Percentiles rank a stretch among this genome's conserved stretches.
These are phyloP conservation scores for Apiotrichum montevideense DNA, from an alignment of 1,284 basidiomycete species.

Conservation along the genomic window DNA sequence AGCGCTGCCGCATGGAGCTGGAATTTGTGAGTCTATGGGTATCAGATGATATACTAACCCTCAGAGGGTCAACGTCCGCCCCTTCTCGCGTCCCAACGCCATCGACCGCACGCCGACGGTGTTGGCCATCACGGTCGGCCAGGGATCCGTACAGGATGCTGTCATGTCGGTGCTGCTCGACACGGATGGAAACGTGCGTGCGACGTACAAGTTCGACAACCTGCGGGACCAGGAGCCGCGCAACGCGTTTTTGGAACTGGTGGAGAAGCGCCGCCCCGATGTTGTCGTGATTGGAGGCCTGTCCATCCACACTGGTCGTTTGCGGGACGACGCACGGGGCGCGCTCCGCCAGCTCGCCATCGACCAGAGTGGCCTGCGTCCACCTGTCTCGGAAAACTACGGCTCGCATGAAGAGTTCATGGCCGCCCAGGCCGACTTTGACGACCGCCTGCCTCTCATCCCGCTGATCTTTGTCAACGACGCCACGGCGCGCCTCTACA, in stretches of 20 bases:
- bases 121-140: constrained; percentile 88
- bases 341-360: constrained; percentile 43
- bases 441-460: constrained; percentile 44
- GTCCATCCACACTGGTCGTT: constrained; percentile 61
- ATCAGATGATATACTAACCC: constrained; percentile 8
- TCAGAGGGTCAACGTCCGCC: constrained; percentile 54
- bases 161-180: constrained; percentile 82
- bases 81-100: constrained; percentile 61
- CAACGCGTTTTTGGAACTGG: constrained; percentile 67
- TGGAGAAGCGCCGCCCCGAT: constrained; percentile 76
- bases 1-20: constrained; percentile 61
- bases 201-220: constrained; percentile 84
- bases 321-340: constrained; percentile 54
- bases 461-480: constrained; percentile 82
- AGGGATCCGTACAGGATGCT: constrained; percentile 86
- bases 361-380: constrained; percentile 22
- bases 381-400: constrained; percentile 31
- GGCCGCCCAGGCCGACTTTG: constrained; percentile 27
- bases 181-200: constrained; percentile 77
- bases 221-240: constrained; percentile 59
- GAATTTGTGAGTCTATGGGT: constrained; percentile 55
- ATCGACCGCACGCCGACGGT: constrained; percentile 73
- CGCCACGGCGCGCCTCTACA: constrained; percentile 89
- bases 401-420: constrained; percentile 34
- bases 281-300: constrained; percentile 87